Evolutionary conservation across 306 rosid species (phyloP).

Genomic region (Sophora flavescens): DNA sequence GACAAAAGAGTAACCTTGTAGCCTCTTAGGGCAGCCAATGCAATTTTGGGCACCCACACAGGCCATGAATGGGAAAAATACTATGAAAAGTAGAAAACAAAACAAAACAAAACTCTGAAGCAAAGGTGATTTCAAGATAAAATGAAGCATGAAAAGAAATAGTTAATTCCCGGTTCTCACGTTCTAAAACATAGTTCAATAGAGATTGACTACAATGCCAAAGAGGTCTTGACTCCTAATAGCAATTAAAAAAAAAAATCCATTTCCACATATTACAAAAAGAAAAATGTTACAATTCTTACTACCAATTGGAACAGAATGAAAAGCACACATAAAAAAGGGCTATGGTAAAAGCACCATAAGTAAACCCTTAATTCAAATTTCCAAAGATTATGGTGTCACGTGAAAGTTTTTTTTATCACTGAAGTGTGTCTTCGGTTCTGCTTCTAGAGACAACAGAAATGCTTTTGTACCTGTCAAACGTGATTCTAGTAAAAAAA

Average conservation of each 20-base stretch:
- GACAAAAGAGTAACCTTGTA: background rate
- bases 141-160: background rate
- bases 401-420: too few relatives aligned
- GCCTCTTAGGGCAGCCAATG: background rate
- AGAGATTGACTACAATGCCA: background rate
- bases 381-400: too few relatives aligned
- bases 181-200: too few relatives aligned
- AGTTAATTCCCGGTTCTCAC: too few relatives aligned
- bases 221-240: background rate
- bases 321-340: background rate
- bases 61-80: background rate
- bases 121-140: background rate
- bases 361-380: too few relatives aligned
- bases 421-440: too few relatives aligned
- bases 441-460: too few relatives aligned
- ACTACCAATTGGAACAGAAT: too few relatives aligned
- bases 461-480: too few relatives aligned
- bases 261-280: background rate
- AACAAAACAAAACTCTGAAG: background rate
- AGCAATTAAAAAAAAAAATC: background rate
- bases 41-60: conserved; percentile 2
- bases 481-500: too few relatives aligned
- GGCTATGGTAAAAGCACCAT: too few relatives aligned
- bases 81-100: background rate
- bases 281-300: too few relatives aligned